Evolutionary conservation across 495 filamentous ascomycete genomes (phyloP).

Genomic region (Neurospora sp.): DNA sequence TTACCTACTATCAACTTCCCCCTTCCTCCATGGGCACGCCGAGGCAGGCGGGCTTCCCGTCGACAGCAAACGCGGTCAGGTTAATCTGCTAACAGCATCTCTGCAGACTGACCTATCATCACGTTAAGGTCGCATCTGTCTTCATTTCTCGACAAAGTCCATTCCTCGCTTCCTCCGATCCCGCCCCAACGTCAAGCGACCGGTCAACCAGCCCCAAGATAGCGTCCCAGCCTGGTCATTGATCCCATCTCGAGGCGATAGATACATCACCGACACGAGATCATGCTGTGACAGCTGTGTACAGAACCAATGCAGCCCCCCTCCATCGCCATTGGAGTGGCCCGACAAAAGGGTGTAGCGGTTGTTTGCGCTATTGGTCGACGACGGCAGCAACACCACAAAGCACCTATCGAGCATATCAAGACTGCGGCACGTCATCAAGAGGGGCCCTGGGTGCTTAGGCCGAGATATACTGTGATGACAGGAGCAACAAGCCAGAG

Average conservation of each 20-base stretch:
- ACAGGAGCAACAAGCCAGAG: background rate
- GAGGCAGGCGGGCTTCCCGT: too few relatives aligned
- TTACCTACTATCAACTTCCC: too few relatives aligned
- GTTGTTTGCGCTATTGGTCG: background rate
- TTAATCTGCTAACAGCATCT: rapidly evolving
- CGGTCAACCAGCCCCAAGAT: background rate
- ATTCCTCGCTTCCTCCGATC: background rate
- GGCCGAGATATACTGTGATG: background rate
- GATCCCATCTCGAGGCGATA: background rate
- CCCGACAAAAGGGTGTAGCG: background rate
- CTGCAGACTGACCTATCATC: rapidly evolving
- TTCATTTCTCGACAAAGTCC: background rate
- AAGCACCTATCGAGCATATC: background rate
- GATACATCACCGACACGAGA: background rate
- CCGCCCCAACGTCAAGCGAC: background rate
- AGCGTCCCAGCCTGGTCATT: background rate
- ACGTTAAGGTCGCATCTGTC: background rate
- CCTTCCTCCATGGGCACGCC: too few relatives aligned
- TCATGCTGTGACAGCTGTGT: background rate
- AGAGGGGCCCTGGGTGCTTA: background rate
- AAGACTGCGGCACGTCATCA: background rate
- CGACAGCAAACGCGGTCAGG: background rate
- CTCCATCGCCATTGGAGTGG: background rate
- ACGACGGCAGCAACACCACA: background rate
- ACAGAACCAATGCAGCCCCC: background rate